A percentile compares a stretch with the other conserved stretches of the same genome.
Conservation (phyloP, 148 eudicot species). For the Vaccinium darrowii region DNA sequence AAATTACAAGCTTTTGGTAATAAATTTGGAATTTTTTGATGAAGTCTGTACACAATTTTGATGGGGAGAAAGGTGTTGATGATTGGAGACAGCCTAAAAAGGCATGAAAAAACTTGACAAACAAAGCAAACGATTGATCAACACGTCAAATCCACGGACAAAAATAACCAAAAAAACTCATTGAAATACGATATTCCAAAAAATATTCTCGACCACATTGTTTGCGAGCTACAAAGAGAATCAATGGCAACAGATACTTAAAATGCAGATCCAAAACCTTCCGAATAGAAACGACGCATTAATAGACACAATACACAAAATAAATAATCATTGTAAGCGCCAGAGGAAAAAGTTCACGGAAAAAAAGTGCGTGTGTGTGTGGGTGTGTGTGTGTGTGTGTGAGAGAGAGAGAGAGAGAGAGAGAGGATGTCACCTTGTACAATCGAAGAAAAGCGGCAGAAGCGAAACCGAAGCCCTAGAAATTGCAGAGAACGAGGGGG, state of each 20-base stretch:
- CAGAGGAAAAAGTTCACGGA: not conserved
- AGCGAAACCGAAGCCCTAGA: not conserved
- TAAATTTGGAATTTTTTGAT: not conserved
- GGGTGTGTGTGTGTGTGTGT: not conserved
- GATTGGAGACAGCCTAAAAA: not conserved
- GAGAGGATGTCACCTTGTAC: not conserved
- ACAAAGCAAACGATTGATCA: not conserved
- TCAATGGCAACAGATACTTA: not conserved
- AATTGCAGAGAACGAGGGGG: not conserved
- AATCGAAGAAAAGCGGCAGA: not conserved
- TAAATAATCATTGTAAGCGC: not conserved
- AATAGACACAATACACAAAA: not conserved
- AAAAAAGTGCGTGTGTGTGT: not conserved
- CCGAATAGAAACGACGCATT: not conserved
- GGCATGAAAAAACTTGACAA: not conserved
- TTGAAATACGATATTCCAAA: not conserved
- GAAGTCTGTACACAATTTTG: not conserved
- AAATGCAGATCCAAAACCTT: not conserved
- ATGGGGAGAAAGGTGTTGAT: not conserved
- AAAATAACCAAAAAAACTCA: not conserved
- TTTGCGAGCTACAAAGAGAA: not conserved
- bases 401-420: slow-evolving; percentile 7
- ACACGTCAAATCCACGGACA: not conserved
- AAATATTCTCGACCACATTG: not conserved
- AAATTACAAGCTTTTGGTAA: not conserved